These are phyloP conservation scores for Beta macrorhiza DNA, from an alignment of 179 eudicot genomes.

Conservation along the genomic window DNA sequence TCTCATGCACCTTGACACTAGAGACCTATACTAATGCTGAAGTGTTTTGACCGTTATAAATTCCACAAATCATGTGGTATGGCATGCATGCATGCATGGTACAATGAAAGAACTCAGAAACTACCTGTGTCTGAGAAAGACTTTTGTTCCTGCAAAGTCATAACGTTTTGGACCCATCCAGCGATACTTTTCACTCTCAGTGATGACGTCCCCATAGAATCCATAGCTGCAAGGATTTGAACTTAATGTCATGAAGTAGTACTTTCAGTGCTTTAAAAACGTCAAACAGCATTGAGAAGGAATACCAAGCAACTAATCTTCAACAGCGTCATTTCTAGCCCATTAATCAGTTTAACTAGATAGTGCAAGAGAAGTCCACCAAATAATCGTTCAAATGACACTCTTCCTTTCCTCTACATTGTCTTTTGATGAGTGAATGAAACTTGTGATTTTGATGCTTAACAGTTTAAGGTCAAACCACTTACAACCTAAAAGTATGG, in stretches of 20 bases:
- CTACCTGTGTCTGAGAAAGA: constrained; percentile 83
- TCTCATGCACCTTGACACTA: not conserved
- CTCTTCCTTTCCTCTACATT: not conserved
- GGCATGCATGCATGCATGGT: constrained; percentile 3
- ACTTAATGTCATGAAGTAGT: constrained; percentile 4
- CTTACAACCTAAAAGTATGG: too few relatives aligned
- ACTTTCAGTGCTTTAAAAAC: not conserved
- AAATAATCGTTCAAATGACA: not conserved
- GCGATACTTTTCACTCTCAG: constrained; percentile 90
- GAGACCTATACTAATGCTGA: not conserved
- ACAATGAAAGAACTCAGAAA: not conserved
- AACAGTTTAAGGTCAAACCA: too few relatives aligned
- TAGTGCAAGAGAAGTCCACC: not conserved
- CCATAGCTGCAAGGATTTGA: constrained; percentile 61
- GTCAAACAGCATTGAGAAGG: not conserved
- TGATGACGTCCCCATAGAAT: constrained; percentile 95
- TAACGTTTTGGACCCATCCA: constrained; percentile 99
- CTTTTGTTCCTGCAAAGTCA: constrained; percentile 94
- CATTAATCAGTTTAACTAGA: not conserved
- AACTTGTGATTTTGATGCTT: not conserved
- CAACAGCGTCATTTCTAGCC: constrained; percentile 3
- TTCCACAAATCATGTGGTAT: not conserved
- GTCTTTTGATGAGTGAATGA: too few relatives aligned
- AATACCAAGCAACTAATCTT: not conserved
- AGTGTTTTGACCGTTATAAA: not conserved